A percentile compares a stretch with the other conserved stretches of the same genome.
Evolutionary conservation across 83 land plant genomes (phyloP).

Genomic region (Diphasiastrum complanatum): DNA sequence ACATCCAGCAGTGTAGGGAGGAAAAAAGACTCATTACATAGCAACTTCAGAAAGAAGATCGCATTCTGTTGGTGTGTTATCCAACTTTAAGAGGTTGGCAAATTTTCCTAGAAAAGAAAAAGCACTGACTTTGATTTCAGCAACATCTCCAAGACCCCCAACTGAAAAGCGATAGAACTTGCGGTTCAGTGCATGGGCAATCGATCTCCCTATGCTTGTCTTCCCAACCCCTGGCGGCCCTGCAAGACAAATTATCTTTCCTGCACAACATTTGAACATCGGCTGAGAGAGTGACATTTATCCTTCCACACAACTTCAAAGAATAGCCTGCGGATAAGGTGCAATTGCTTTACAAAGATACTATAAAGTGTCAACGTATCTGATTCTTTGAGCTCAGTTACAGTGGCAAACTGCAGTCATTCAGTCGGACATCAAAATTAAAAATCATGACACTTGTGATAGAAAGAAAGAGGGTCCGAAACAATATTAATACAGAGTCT

Average conservation of each 20-base stretch:
- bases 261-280: slow-evolving; percentile 31
- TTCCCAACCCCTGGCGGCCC: slow-evolving; percentile 99
- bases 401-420: too few relatives aligned
- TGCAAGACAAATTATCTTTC: slow-evolving; percentile 92
- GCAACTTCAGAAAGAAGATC: too few relatives aligned
- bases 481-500: too few relatives aligned
- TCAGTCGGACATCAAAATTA: too few relatives aligned
- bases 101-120: too few relatives aligned
- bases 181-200: slow-evolving; percentile 89
- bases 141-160: slow-evolving; percentile 95
- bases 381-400: too few relatives aligned
- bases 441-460: too few relatives aligned
- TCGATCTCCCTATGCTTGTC: slow-evolving; percentile 94
- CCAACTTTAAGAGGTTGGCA: neutral
- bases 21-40: neutral
- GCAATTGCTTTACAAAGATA: too few relatives aligned
- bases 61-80: neutral
- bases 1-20: neutral
- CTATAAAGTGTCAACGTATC: too few relatives aligned
- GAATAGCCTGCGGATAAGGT: too few relatives aligned
- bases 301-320: neutral
- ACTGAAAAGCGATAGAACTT: slow-evolving; percentile 97
- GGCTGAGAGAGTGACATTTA: neutral
- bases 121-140: slow-evolving; percentile 76
- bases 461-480: too few relatives aligned